Conservation (phyloP, 129 eudicot species). For the Oenanthe sinensis region DNA sequence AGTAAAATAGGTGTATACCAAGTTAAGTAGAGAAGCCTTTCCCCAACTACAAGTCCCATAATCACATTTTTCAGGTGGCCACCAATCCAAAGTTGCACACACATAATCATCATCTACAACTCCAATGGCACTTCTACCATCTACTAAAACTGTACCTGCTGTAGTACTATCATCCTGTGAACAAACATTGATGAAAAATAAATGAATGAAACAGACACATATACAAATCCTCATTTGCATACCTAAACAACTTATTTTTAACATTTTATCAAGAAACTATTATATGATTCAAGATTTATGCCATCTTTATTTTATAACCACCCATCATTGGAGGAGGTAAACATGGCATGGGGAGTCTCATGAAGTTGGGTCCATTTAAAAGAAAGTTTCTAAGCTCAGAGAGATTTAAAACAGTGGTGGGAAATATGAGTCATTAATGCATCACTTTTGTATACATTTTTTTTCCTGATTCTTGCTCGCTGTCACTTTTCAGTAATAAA, state of each 20-base stretch:
- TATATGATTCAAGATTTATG: constrained; percentile 17
- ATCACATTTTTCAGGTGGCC: constrained; percentile 99
- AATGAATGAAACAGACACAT: constrained; percentile 30
- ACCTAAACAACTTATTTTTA: constrained; percentile 38
- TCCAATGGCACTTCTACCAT: constrained; percentile 18
- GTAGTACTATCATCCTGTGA: constrained; percentile 22
- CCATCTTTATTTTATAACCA: constrained; percentile 10
- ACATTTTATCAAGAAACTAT: not conserved
- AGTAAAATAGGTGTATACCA: constrained; percentile 40
- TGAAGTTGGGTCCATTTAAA: not conserved
- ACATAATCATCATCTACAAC: constrained; percentile 52
- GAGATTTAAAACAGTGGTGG: not conserved
- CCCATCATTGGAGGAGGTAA: constrained; percentile 7
- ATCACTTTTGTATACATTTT: not conserved
- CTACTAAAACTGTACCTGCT: not conserved
- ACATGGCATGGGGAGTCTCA: not conserved
- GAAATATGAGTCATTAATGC: not conserved
- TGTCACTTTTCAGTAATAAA: not conserved
- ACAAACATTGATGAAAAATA: constrained; percentile 28
- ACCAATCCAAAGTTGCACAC: constrained; percentile 96
- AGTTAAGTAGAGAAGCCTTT: constrained; percentile 74
- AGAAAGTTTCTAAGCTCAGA: not conserved
- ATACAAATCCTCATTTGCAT: constrained; percentile 36
- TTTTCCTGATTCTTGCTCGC: not conserved
- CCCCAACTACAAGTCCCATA: constrained; percentile 93